These are phyloP conservation scores for Elsinoe arachidis DNA, from an alignment of 2,329 filamentous ascomycete species.

Conservation along the genomic window DNA sequence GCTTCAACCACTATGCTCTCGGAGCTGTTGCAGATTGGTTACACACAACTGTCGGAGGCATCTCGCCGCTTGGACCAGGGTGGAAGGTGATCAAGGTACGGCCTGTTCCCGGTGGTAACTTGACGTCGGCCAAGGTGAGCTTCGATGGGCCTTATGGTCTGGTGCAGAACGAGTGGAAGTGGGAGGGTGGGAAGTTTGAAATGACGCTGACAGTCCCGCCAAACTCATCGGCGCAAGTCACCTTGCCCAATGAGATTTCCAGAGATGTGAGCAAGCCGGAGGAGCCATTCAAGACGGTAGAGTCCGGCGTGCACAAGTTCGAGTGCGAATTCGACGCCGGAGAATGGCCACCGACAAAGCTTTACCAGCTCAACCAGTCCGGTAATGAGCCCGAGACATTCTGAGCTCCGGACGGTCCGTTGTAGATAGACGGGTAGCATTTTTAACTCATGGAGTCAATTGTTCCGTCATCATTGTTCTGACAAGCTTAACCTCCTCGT, in stretches of 20 bases:
- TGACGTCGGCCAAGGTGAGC: constrained; percentile 24
- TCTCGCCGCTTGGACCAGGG: constrained; percentile 33
- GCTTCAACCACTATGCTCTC: constrained; percentile 45
- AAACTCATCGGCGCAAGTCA: constrained; percentile 13
- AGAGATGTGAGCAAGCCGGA: constrained; percentile 1
- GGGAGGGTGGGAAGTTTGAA: constrained; percentile 15
- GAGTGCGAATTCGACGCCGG: constrained; percentile 28
- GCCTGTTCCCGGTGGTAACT: constrained; percentile 27
- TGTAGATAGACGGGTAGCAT: not conserved
- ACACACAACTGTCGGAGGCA: constrained; percentile 36
- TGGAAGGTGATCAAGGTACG: constrained; percentile 34
- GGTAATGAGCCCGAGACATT: not conserved
- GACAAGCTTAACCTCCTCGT: constrained; percentile 22
- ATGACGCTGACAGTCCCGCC: constrained; percentile 7
- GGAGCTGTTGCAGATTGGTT: constrained; percentile 43
- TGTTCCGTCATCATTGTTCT: not conserved
- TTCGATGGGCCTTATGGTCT: constrained; percentile 28
- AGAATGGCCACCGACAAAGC: constrained; percentile 62
- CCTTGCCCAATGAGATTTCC: constrained; percentile 12
- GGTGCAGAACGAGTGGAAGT: constrained; percentile 23
- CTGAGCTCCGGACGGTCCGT: not conserved
- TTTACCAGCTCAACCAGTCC: constrained; percentile 2
- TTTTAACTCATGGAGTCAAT: not conserved
- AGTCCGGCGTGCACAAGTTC: constrained; percentile 12
- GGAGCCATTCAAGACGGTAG: constrained; percentile 10